Conservation (phyloP, 108 stramenopile genomes). For the Cyclotella sp. region DNA sequence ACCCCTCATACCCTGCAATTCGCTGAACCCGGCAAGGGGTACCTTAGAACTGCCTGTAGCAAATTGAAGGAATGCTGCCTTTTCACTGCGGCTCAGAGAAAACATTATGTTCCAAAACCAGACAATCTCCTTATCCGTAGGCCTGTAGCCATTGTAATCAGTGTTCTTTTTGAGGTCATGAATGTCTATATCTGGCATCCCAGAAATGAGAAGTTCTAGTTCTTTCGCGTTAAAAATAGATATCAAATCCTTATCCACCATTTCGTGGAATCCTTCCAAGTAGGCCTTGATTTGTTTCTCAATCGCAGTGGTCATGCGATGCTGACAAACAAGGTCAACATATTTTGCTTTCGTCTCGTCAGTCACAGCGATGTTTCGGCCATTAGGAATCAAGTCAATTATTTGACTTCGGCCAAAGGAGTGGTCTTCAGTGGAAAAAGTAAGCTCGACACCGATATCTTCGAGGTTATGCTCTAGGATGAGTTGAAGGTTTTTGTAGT, state of each 20-base stretch:
- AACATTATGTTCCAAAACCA: conserved; percentile 98
- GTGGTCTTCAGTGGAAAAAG: conserved; percentile 89
- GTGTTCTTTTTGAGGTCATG: conserved; percentile 93
- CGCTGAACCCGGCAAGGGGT: conserved; percentile 95
- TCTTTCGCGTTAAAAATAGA: conserved; percentile 95
- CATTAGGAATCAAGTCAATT: conserved; percentile 93
- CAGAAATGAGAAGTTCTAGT: conserved; percentile 97
- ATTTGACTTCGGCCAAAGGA: conserved; percentile 83
- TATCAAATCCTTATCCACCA: conserved; percentile 94
- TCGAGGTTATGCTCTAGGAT: conserved; percentile 93
- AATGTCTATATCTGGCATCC: conserved; percentile 96
- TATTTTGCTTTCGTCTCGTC: conserved; percentile 94
- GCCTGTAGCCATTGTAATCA: conserved; percentile 89
- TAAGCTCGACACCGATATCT: conserved; percentile 93
- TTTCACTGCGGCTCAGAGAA: conserved; percentile 85
- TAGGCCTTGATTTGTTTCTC: conserved; percentile 94
- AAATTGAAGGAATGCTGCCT: conserved; percentile 95
- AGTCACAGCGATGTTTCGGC: conserved; percentile 91
- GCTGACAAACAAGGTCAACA: conserved; percentile 94
- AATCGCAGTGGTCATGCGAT: conserved; percentile 97
- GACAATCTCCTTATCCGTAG: conserved; percentile 87
- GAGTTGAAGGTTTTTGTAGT: conserved; percentile 95
- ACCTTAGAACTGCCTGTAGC: conserved; percentile 95
- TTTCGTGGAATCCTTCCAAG: conserved; percentile 95
- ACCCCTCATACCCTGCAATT: conserved; percentile 96